These are phyloP conservation scores for Xylaria sp. DNA, from an alignment of 2,329 filamentous ascomycete species.

Conservation along the genomic window DNA sequence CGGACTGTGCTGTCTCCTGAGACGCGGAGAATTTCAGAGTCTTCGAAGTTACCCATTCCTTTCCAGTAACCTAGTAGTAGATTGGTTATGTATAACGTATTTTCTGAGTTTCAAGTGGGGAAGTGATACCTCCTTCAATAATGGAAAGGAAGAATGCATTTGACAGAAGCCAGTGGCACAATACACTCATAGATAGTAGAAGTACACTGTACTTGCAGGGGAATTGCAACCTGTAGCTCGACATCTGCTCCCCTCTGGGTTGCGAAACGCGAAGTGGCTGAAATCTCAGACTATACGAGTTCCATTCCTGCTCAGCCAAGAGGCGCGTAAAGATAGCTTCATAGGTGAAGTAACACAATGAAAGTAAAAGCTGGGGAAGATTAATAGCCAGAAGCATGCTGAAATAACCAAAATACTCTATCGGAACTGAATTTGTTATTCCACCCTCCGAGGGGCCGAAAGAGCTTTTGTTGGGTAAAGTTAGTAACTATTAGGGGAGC, in stretches of 20 bases:
- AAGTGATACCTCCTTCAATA: slow-evolving; percentile 6
- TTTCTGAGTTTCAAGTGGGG: neutral
- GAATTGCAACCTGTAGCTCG: slow-evolving; percentile 28
- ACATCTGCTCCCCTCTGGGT: slow-evolving; percentile 25
- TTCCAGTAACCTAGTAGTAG: neutral
- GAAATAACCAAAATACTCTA: neutral
- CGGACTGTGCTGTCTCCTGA: neutral
- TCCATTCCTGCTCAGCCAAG: slow-evolving; percentile 27
- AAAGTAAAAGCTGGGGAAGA: slow-evolving; percentile 26
- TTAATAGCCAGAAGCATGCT: slow-evolving; percentile 18
- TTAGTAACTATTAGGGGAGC: neutral
- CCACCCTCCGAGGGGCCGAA: slow-evolving; percentile 5
- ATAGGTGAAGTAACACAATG: slow-evolving; percentile 27
- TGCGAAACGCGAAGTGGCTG: slow-evolving; percentile 18
- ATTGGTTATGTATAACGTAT: neutral
- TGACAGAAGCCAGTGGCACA: slow-evolving; percentile 23
- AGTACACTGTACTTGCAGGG: slow-evolving; percentile 29
- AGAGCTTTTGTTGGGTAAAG: neutral
- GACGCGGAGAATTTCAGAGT: neutral
- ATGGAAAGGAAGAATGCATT: slow-evolving; percentile 21
- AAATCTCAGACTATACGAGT: slow-evolving; percentile 10
- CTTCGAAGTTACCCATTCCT: neutral
- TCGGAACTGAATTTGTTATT: neutral
- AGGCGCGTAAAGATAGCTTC: slow-evolving; percentile 28
- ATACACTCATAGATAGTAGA: slow-evolving; percentile 14